phyloP scores from a whole-genome alignment of 1,284 basidiomycete genomes.

The Microbotryum intermedium region DNA sequence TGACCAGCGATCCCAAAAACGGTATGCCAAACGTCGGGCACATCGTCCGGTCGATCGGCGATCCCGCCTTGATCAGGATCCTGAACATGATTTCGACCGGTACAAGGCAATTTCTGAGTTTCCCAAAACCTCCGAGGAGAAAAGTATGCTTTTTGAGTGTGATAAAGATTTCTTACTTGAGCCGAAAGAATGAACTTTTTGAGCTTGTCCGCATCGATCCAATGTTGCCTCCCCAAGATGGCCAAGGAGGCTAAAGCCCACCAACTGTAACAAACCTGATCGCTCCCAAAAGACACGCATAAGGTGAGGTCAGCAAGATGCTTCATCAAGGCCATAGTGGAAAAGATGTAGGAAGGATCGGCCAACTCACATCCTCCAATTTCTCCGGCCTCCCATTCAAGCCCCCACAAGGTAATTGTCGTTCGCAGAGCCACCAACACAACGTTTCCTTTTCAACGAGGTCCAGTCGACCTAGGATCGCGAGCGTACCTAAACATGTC shows the following conservation, averaged over 20 bases:
- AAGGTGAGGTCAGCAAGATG: not conserved
- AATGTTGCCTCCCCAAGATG: conserved; percentile 71
- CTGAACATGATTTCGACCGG: conserved; percentile 43
- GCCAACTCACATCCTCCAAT: conserved; percentile 75
- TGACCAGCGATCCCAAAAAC: conserved; percentile 81
- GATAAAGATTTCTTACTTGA: conserved; percentile 50
- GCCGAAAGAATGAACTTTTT: conserved; percentile 74
- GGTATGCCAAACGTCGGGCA: conserved; percentile 95
- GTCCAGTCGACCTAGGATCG: conserved; percentile 75
- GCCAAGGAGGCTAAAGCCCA: conserved; percentile 88
- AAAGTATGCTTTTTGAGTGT: not conserved
- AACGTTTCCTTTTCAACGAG: conserved; percentile 62
- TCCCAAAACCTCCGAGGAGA: not conserved
- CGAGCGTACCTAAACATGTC: conserved; percentile 76
- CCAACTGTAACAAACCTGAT: conserved; percentile 90
- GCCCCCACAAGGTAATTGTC: conserved; percentile 86
- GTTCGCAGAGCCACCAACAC: conserved; percentile 85
- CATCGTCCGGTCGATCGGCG: conserved; percentile 84
- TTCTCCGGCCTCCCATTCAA: conserved; percentile 95
- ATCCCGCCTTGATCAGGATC: conserved; percentile 88
- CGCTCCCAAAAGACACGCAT: not conserved
- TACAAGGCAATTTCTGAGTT: not conserved
- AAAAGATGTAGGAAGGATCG: too few species aligned
- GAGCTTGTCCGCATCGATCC: conserved; percentile 85
- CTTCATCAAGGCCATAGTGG: too few species aligned